Base-by-base conservation (phyloP, 345 rosid species). In the Adansonia digitata region DNA sequence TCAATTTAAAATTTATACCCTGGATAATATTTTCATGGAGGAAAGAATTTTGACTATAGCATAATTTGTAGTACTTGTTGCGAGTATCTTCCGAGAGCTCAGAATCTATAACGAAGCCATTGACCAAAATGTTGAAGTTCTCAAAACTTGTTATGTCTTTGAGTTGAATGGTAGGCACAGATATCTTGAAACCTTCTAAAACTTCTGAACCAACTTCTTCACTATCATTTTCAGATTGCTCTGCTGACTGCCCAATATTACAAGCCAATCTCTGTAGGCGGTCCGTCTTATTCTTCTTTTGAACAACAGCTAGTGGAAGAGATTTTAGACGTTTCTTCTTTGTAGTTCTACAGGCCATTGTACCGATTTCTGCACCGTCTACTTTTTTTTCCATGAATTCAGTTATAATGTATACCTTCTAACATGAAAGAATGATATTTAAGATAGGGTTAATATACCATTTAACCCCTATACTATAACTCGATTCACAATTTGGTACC, bases 141-240 rank as follows among this genome's bases (percentile, higher is more conserved):
- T 84, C 85, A 27, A 84, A n/a, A 64, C 74, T 84, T 72, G 77
- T 74, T 43, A 84, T 73, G 31, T 85, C 88, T 59, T 78, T 68
- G 49, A 87, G 83, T 63, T 81, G 82, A 80, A 86, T 61, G 71
- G 82, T 73, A 20, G 80, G 84, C 20, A 74, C 57, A 5, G 86
- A 77, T 71, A 83, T 74, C 61, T 86, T 87, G 79, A 69, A 79
- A 76, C 85, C 91, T 83, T 89, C 93, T 55, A 84, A 73, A 84
- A 87, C 89, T 85, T 86, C 91, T 5, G 91, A 89, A 75, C 85
- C 89, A 59, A 86, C 89, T 35, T 87, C 93, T 77, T 87, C 89
- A 31, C 91, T 89, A 55, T 89, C 93, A 60, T 84, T 85, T 80
- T 82, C 92, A 57, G 88, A 86, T 75, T 80, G 89, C 78, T 61